These are phyloP conservation scores for Penicillium paneum DNA, from an alignment of 2,329 filamentous ascomycete species.

Conservation along the genomic window DNA sequence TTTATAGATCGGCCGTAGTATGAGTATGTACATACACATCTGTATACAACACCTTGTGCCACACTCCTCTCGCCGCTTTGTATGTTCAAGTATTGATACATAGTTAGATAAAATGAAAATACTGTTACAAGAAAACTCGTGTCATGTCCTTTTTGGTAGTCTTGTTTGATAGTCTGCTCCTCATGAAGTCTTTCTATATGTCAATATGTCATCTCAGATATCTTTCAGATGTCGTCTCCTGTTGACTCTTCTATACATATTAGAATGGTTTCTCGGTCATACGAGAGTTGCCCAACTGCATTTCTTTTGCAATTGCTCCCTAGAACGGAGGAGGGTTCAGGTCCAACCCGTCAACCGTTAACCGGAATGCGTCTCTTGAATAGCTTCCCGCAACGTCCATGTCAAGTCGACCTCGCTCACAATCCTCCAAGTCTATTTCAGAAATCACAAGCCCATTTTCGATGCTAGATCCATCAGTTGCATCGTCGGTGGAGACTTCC, in stretches of 20 bases:
- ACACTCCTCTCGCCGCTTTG: neutral
- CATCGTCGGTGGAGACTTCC: conserved; percentile 54
- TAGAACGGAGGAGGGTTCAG: conserved; percentile 55
- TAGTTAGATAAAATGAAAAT: neutral
- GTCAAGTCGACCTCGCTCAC: conserved; percentile 75
- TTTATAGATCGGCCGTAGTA: neutral
- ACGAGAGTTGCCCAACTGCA: neutral
- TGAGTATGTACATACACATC: neutral
- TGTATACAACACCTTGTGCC: neutral
- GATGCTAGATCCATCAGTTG: conserved; percentile 24
- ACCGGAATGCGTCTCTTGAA: conserved; percentile 65
- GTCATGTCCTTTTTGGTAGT: too few relatives aligned
- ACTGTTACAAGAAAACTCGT: neutral
- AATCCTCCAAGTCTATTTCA: conserved; percentile 85
- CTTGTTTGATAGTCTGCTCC: too few relatives aligned
- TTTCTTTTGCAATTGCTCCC: neutral
- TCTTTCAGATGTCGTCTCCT: too few relatives aligned
- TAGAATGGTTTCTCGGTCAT: neutral
- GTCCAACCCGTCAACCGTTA: conserved; percentile 60
- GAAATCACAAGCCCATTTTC: conserved; percentile 58
- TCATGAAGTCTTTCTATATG: too few relatives aligned
- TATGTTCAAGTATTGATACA: neutral
- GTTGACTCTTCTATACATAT: neutral
- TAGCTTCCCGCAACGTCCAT: conserved; percentile 83
- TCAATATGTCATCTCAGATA: too few relatives aligned